phyloP scores from a whole-genome alignment of 371 early-diverging fungal species.

The Mortierella sp. region DNA sequence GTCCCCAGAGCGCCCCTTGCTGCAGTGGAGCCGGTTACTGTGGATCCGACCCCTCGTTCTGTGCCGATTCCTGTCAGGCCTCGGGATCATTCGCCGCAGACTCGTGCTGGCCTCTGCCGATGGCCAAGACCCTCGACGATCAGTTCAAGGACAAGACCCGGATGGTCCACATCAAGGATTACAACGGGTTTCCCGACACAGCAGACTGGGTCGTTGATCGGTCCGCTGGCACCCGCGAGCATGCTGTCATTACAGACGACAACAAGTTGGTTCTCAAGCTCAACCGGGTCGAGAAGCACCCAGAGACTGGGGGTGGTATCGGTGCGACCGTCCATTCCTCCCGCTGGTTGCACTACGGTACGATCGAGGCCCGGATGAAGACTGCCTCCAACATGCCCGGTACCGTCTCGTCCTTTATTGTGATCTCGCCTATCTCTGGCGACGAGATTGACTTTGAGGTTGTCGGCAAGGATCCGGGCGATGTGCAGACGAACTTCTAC shows the following conservation, averaged over 20 bases:
- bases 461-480: conserved; percentile 65
- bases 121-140: conserved; percentile 60
- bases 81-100: conserved; percentile 61
- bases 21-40: conserved; percentile 45
- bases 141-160: conserved; percentile 49
- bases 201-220: conserved; percentile 67
- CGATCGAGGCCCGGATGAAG: conserved; percentile 68
- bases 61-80: conserved; percentile 62
- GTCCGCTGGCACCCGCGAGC: conserved; percentile 54
- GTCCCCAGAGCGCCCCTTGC: conserved; percentile 34
- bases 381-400: conserved; percentile 65
- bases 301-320: conserved; percentile 63
- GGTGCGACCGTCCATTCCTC: conserved; percentile 67
- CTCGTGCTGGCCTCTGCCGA: conserved; percentile 68
- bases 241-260: conserved; percentile 60
- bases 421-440: conserved; percentile 58
- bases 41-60: conserved; percentile 49
- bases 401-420: conserved; percentile 77
- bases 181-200: conserved; percentile 62
- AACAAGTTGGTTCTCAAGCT: conserved; percentile 61
- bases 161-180: conserved; percentile 59
- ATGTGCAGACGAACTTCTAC: conserved; percentile 78
- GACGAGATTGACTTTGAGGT: conserved; percentile 85
- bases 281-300: conserved; percentile 53
- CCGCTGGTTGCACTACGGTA: conserved; percentile 65